phyloP scores from a whole-genome alignment of 1,284 basidiomycete genomes.

The Cutaneotrichosporon spelunceum region DNA sequence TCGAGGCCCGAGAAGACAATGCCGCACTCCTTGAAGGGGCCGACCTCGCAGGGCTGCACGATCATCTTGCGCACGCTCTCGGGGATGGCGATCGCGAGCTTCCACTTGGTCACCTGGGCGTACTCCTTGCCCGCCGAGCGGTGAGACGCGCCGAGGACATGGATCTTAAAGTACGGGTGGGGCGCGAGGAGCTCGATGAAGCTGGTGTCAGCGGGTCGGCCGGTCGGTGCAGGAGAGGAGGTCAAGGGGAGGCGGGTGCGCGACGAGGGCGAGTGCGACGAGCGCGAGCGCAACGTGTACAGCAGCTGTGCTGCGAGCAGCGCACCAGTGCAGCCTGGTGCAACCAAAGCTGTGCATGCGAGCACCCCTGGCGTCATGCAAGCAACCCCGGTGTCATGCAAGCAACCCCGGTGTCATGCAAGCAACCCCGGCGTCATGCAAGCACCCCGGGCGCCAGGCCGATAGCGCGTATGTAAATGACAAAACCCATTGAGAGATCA shows the following conservation, averaged over 20 bases:
- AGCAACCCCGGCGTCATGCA: no score
- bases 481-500: no score
- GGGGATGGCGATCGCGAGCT: slow-evolving; percentile 79
- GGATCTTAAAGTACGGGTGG: slow-evolving; percentile 89
- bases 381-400: no score
- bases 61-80: slow-evolving; percentile 63
- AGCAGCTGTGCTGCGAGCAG: no score
- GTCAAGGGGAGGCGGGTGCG: background rate
- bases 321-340: background rate
- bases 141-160: slow-evolving; percentile 82
- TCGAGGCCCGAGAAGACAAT: slow-evolving; percentile 95
- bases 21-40: slow-evolving; percentile 75
- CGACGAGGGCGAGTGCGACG: background rate
- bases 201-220: slow-evolving; percentile 23
- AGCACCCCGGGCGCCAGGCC: no score
- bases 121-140: slow-evolving; percentile 87
- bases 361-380: no score
- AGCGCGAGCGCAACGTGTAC: no score
- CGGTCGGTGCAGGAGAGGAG: background rate
- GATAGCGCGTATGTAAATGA: no score
- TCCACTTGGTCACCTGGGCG: slow-evolving; percentile 78
- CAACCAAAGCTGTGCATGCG: background rate
- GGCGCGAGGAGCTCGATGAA: slow-evolving; percentile 84
- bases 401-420: no score
- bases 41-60: slow-evolving; percentile 74